Conservation (phyloP, 2,329 filamentous ascomycete genomes). For the Fusarium verticillioides region DNA sequence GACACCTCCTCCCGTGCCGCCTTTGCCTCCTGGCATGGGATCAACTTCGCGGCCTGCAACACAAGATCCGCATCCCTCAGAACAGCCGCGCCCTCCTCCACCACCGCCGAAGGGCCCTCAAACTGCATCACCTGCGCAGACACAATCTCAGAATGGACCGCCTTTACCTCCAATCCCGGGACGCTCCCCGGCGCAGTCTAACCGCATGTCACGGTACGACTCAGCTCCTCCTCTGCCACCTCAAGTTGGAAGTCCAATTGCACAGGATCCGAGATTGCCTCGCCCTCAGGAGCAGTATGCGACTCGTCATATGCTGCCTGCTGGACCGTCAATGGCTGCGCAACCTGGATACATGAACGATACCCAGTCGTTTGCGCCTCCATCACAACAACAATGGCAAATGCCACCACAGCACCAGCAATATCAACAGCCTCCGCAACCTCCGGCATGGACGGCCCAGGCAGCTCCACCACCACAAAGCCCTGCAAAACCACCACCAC, state of each 20-base stretch:
- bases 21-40: slow-evolving; percentile 72
- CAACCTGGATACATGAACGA: slow-evolving; percentile 36
- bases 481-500: slow-evolving; percentile 49
- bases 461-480: slow-evolving; percentile 35
- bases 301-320: slow-evolving; percentile 27
- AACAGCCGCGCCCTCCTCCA: slow-evolving; percentile 55
- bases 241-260: slow-evolving; percentile 37
- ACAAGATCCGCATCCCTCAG: slow-evolving; percentile 48
- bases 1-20: slow-evolving; percentile 75
- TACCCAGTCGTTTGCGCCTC: slow-evolving; percentile 25
- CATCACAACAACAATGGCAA: slow-evolving; percentile 42
- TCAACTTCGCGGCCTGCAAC: slow-evolving; percentile 52
- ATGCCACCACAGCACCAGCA: slow-evolving; percentile 31
- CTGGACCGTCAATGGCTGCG: slow-evolving; percentile 17
- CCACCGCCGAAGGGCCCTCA: slow-evolving; percentile 66
- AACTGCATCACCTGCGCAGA: slow-evolving; percentile 45
- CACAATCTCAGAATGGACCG: slow-evolving; percentile 43
- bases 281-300: slow-evolving; percentile 33
- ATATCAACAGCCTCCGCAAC: slow-evolving; percentile 35
- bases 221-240: slow-evolving; percentile 59
- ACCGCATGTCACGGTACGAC: slow-evolving; percentile 57
- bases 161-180: slow-evolving; percentile 43
- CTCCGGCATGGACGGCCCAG: slow-evolving; percentile 41
- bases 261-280: slow-evolving; percentile 23
- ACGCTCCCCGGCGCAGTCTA: slow-evolving; percentile 25